Evolutionary conservation across 805 yeast species (phyloP).

Genomic region (Kodamaea kaohsiungensis): DNA sequence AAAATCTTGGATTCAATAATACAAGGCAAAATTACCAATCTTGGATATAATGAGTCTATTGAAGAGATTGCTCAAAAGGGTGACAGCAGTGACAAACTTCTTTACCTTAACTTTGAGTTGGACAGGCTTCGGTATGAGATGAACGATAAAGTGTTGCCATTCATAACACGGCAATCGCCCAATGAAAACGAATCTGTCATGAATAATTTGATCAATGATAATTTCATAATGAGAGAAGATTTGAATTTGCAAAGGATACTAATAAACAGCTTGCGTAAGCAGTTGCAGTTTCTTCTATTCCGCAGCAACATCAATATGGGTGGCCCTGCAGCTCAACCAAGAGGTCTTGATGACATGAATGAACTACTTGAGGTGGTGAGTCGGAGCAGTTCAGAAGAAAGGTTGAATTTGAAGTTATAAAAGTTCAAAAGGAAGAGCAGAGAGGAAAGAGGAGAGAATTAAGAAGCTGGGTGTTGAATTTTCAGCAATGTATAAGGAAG

Average conservation of each 20-base stretch:
- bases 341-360: slow-evolving; percentile 6
- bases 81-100: slow-evolving; percentile 29
- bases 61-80: slow-evolving; percentile 43
- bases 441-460: background rate
- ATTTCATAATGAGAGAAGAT: slow-evolving; percentile 47
- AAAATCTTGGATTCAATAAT: slow-evolving; percentile 47
- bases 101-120: slow-evolving; percentile 41
- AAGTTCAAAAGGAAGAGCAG: background rate
- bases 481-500: too few species aligned
- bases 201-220: slow-evolving; percentile 36
- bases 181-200: slow-evolving; percentile 25
- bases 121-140: slow-evolving; percentile 45
- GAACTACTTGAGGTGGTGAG: slow-evolving; percentile 29
- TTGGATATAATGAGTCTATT: slow-evolving; percentile 48
- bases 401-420: slow-evolving; percentile 34
- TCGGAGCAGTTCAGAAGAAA: slow-evolving; percentile 35
- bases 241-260: slow-evolving; percentile 45
- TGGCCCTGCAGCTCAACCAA: slow-evolving; percentile 8
- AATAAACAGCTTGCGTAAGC: slow-evolving; percentile 49
- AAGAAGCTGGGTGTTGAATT: too few species aligned
- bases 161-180: slow-evolving; percentile 24
- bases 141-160: slow-evolving; percentile 39
- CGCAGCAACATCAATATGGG: slow-evolving; percentile 33
- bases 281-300: slow-evolving; percentile 49
- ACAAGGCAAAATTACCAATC: slow-evolving; percentile 51